Percentiles rank a stretch among this genome's conserved stretches.
Evolutionary conservation across 805 yeast species (phyloP).

Genomic region (Kodamaea leandrae): DNA sequence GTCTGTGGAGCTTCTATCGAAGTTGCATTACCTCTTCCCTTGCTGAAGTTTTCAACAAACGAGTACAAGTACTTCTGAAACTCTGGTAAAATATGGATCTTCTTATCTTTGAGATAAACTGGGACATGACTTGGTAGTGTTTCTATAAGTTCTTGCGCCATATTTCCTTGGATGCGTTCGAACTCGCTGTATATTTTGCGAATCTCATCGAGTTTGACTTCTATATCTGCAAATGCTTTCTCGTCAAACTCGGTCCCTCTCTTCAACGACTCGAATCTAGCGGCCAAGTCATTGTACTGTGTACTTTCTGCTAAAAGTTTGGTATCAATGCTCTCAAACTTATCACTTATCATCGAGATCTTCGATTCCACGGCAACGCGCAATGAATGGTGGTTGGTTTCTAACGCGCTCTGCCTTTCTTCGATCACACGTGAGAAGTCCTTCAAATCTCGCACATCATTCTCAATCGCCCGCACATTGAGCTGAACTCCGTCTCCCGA

Average conservation of each 20-base stretch:
- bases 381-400: background rate
- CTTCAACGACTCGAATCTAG: conserved; percentile 14
- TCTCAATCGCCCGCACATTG: background rate
- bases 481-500: no score
- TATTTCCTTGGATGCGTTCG: conserved; percentile 16
- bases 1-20: background rate
- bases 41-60: conserved; percentile 28
- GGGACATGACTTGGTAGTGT: conserved; percentile 33
- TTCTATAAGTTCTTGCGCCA: conserved; percentile 17
- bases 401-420: background rate
- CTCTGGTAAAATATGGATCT: conserved; percentile 39
- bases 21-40: conserved; percentile 8
- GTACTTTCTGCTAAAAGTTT: conserved; percentile 9
- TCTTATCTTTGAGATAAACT: conserved; percentile 28
- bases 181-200: conserved; percentile 14
- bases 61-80: conserved; percentile 34
- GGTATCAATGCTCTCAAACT: conserved; percentile 18
- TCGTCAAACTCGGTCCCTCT: conserved; percentile 12
- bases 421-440: background rate
- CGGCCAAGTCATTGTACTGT: background rate
- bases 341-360: conserved; percentile 9
- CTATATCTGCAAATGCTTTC: conserved; percentile 16
- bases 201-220: conserved; percentile 16
- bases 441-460: background rate
- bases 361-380: background rate